Evolutionary conservation across 2,329 filamentous ascomycete genomes (phyloP), one percentile per base, ranked within the genome.

Genomic region (Diaporthe ampelina): DNA sequence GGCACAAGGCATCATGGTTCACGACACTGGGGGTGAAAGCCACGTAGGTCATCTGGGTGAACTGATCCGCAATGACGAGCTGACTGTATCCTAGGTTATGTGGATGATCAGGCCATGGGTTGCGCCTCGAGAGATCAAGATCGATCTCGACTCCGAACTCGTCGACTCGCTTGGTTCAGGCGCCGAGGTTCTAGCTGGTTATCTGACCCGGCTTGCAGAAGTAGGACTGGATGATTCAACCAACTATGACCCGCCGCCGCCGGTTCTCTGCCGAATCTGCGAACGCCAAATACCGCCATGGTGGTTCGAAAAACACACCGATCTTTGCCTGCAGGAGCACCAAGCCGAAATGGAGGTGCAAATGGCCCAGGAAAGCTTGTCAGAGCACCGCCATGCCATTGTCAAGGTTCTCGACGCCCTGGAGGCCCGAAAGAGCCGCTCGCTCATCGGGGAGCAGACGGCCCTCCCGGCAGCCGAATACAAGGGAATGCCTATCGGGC

Each of bases 271-370:
- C 83, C 95, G 97, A 70, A 98, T 99, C 72, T 99, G 97, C 83
- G 97, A 99, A 82, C 94, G 97, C 71, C 95, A 98, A 76, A 98
- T 99, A 75, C 95, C 95, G 6, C 95, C 96, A 0, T 99, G 97
- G 97, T 99, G 97, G 97, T 99, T 99, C 79, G 97, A 99, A 84
- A 99, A 98, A 83, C 97, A 99, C 82, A 98, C 96, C 2, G 97
- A 99, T 79, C 86, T 98, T 26, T 99, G 97, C 81, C 87, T 98
- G 72, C 95, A 98, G 81, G 97, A 99, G 82, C 97, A 99, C 81
- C 93, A 94, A 69, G 96, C 97, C 0, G 97, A 99, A 82, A 97
- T 98, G 94, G 96, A 98, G 79, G 95, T 99, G 5, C 96, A 99
- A 81, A 93, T 98, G 88, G 92, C 95, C 8, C 97, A 99, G 80